A percentile compares a stretch with the other conserved stretches of the same genome.
phyloP scores from a whole-genome alignment of 805 yeast species.

The Candida pini region DNA sequence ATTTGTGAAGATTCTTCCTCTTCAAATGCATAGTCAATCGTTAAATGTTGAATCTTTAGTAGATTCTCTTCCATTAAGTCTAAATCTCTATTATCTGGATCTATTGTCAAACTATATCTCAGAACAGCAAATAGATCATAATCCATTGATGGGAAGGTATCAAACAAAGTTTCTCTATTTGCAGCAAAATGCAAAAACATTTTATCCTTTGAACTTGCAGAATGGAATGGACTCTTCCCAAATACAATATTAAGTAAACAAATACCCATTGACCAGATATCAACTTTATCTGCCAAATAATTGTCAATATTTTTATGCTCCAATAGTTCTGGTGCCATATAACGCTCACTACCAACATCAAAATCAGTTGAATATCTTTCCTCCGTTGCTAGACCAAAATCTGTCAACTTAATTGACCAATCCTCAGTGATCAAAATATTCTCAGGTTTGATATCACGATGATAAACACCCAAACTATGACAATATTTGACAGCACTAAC shows the following conservation, averaged over 20 bases:
- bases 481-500: constrained; percentile 46
- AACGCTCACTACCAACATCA: constrained; percentile 84
- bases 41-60: constrained; percentile 55
- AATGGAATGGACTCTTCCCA: constrained; percentile 80
- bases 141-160: constrained; percentile 85
- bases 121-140: constrained; percentile 81
- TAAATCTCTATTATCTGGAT: constrained; percentile 79
- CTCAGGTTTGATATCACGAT: constrained; percentile 55
- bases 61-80: constrained; percentile 56
- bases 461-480: constrained; percentile 43
- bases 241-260: constrained; percentile 80
- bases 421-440: constrained; percentile 48
- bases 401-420: constrained; percentile 53
- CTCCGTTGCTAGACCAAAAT: constrained; percentile 56
- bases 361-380: constrained; percentile 56
- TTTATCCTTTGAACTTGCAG: constrained; percentile 72
- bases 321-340: constrained; percentile 92
- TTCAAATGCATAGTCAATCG: constrained; percentile 72
- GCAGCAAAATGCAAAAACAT: constrained; percentile 80
- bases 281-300: constrained; percentile 78
- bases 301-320: constrained; percentile 47
- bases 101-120: constrained; percentile 71
- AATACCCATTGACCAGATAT: constrained; percentile 86
- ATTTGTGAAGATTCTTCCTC: constrained; percentile 18
- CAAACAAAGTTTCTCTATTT: constrained; percentile 85